A percentile compares a stretch with the other conserved stretches of the same genome.
phyloP scores from a whole-genome alignment of 2,329 filamentous ascomycete species.

The Penicillium hordei region DNA sequence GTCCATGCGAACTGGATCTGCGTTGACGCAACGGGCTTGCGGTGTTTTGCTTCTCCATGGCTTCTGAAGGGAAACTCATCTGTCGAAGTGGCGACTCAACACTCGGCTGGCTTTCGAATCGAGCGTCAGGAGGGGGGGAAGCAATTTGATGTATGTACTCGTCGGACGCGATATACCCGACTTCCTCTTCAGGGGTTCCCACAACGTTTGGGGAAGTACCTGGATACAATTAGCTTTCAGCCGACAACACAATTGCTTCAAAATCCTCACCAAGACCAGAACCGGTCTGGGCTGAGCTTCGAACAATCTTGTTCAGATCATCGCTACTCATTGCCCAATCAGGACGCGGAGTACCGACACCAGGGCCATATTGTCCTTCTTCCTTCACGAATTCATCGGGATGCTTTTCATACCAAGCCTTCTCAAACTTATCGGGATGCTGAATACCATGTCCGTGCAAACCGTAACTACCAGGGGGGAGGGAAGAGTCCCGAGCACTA shows the following conservation, averaged over 20 bases:
- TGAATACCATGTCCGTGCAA: conserved; percentile 82
- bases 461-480: conserved; percentile 87
- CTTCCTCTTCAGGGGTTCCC: conserved; percentile 83
- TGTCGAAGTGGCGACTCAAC: conserved; percentile 55
- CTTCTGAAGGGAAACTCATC: conserved; percentile 52
- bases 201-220: conserved; percentile 62
- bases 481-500: conserved; percentile 68
- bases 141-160: conserved; percentile 76
- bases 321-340: conserved; percentile 87
- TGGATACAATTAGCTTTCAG: conserved; percentile 40
- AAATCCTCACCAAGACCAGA: conserved; percentile 53
- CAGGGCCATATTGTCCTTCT: conserved; percentile 64
- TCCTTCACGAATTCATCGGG: conserved; percentile 75
- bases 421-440: conserved; percentile 78
- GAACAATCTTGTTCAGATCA: conserved; percentile 86
- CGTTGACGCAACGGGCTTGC: conserved; percentile 11
- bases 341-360: conserved; percentile 58
- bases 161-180: conserved; percentile 83
- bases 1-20: conserved; percentile 16
- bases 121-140: conserved; percentile 57
- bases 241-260: neutral
- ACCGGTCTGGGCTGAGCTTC: conserved; percentile 59
- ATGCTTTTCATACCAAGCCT: conserved; percentile 89
- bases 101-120: conserved; percentile 45
- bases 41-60: conserved; percentile 30